Base-by-base conservation (phyloP, 2,329 filamentous ascomycete species). In the Diaporthe vaccinii region DNA sequence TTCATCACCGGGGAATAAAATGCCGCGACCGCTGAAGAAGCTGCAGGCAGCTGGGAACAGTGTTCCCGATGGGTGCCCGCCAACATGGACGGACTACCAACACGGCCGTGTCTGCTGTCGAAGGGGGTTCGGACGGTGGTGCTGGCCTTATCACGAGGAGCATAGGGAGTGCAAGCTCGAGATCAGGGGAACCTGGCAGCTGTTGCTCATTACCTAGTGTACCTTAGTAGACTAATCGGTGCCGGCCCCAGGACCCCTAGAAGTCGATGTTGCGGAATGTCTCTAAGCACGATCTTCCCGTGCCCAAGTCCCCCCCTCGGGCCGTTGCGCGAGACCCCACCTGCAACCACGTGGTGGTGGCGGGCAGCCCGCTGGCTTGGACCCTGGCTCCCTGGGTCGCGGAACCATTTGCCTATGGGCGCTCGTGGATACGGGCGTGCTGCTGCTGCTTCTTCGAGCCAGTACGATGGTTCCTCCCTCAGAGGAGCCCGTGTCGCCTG, bases 291-390 rank as follows among this genome's bases (percentile, higher is more conserved):
- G 15, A 58, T 58, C 55, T 58, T 58, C 55, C 55, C 55, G 55
- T 20, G 14, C 9, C 39, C 36, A 28, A 62, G 25, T 17, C 31
- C 25, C n/a, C 36, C 14, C 15, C 36, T 62, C 59, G 59, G 59
- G 22, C 59, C 59, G 59, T 62, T 44, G 59, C 59, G 59, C 39
- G 59, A 44, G 36, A 62, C 59, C 59, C 59, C 59, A 62, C 59
- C 25, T 62, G 36, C 10, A 4, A 15, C 22, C 58, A 36, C 57
- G 39, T 41, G 31, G 25, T 31, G 53, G 53, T 57, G 36, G 58
- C 58, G 53, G 25, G 25, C n/a, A 9, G 53, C 14, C 53, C 15
- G 15, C 17, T 14, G 41, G 51, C n/a, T 22, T 28, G 59, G 59
- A 31, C 59, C 59, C 59, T 9, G 14, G 59, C 14, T 28, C 39